Percentiles rank a stretch among this genome's conserved stretches.
Conservation (phyloP, 352 stramenopile genomes). For the Aphanomyces cochlioides region DNA sequence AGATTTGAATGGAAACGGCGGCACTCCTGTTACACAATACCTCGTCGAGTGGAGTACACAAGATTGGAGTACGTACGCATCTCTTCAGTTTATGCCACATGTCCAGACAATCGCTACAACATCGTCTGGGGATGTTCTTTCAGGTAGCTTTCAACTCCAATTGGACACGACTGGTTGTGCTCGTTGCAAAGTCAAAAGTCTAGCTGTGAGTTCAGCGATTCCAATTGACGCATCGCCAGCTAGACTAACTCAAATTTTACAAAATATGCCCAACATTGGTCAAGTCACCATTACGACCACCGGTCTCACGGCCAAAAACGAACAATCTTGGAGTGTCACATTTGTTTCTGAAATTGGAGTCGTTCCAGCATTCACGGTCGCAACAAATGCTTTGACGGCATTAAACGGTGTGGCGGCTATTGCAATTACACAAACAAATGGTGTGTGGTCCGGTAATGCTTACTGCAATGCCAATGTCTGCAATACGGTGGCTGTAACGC, state of each 20-base stretch:
- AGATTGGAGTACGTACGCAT: slow-evolving; percentile 59
- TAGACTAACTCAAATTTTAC: slow-evolving; percentile 75
- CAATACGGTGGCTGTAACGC: slow-evolving; percentile 30
- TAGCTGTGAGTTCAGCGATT: slow-evolving; percentile 67
- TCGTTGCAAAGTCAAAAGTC: slow-evolving; percentile 65
- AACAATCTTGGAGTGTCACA: slow-evolving; percentile 77
- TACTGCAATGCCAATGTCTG: slow-evolving; percentile 49
- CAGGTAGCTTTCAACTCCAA: slow-evolving; percentile 70
- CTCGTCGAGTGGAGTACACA: slow-evolving; percentile 91
- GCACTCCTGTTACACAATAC: slow-evolving; percentile 81
- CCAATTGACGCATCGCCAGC: slow-evolving; percentile 50
- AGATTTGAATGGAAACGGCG: slow-evolving; percentile 83
- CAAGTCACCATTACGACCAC: slow-evolving; percentile 71
- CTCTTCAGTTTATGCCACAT: slow-evolving; percentile 30
- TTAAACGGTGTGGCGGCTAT: slow-evolving; percentile 41
- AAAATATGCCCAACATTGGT: slow-evolving; percentile 93
- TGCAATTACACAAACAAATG: slow-evolving; percentile 36
- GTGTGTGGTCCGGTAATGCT: slow-evolving; percentile 39
- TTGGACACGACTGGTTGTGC: slow-evolving; percentile 82
- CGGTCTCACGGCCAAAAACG: slow-evolving; percentile 42
- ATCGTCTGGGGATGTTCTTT: slow-evolving; percentile 41
- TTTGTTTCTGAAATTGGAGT: slow-evolving; percentile 63
- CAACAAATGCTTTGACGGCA: slow-evolving; percentile 46
- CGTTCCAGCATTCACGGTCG: slow-evolving; percentile 48
- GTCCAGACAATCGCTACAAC: slow-evolving; percentile 64